phyloP scores from a whole-genome alignment of 768 basidiomycete species.

The Scleroderma citrinum region DNA sequence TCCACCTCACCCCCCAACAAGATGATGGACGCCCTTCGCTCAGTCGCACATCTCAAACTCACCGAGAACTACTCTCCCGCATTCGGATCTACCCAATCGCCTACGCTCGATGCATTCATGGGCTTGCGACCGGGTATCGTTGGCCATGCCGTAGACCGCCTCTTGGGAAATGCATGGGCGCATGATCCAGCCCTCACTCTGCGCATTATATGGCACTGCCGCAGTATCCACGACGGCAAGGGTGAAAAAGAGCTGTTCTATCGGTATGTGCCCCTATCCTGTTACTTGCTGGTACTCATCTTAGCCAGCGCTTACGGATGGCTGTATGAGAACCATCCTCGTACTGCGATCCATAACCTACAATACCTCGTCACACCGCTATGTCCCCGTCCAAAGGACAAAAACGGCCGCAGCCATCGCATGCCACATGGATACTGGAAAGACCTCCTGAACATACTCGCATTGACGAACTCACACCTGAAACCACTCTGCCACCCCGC shows the following conservation, averaged over 20 bases:
- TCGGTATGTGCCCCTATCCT: conserved; percentile 26
- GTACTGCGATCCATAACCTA: conserved; percentile 63
- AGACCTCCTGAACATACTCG: conserved; percentile 64
- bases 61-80: conserved; percentile 51
- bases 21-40: conserved; percentile 51
- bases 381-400: conserved; percentile 29
- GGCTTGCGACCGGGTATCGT: conserved; percentile 25
- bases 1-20: conserved; percentile 23
- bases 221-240: conserved; percentile 70
- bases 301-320: conserved; percentile 50
- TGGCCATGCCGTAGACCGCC: conserved; percentile 21
- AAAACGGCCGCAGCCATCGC: conserved; percentile 5
- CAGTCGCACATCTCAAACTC: conserved; percentile 35
- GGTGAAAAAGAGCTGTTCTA: conserved; percentile 57
- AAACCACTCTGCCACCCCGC: not conserved
- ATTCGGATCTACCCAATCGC: conserved; percentile 43
- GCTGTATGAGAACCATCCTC: conserved; percentile 63
- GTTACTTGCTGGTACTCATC: not conserved
- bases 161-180: conserved; percentile 48
- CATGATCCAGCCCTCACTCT: conserved; percentile 56
- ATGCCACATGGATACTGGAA: conserved; percentile 67
- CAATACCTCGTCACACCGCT: conserved; percentile 47
- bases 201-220: conserved; percentile 58
- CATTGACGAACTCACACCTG: conserved; percentile 40
- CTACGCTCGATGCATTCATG: conserved; percentile 56